Conservation (phyloP, 768 basidiomycete species). For the Suillus bovinus region DNA sequence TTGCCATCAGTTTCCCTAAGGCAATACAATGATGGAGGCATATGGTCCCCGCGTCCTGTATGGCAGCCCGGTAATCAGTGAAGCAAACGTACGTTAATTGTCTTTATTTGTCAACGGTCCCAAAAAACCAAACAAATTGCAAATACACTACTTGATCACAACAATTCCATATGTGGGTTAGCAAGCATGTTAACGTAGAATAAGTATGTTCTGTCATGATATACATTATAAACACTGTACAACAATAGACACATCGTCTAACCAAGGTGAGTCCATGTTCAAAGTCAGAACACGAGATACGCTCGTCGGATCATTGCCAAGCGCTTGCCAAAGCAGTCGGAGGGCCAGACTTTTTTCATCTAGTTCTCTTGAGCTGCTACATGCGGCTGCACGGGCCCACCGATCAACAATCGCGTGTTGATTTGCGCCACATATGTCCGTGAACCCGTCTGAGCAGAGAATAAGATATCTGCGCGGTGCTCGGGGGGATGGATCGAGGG, state of each 20-base stretch:
- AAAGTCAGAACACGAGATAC: conserved; percentile 62
- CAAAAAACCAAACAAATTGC: conserved; percentile 11
- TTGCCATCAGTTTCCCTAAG: conserved; percentile 4
- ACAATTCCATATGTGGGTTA: conserved; percentile 9
- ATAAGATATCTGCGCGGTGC: conserved; percentile 53
- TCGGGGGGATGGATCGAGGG: conserved; percentile 34
- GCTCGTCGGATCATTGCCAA: conserved; percentile 54
- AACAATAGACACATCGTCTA: conserved; percentile 68
- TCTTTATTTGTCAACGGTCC: conserved; percentile 11
- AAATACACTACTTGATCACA: conserved; percentile 8
- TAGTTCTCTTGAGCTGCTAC: conserved; percentile 8
- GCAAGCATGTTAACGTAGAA: conserved; percentile 8
- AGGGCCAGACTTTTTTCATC: conserved; percentile 45
- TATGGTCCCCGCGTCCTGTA: not conserved
- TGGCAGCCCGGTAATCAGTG: not conserved
- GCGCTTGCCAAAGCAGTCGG: conserved; percentile 52
- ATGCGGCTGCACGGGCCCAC: conserved; percentile 38
- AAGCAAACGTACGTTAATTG: conserved; percentile 13
- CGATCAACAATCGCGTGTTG: conserved; percentile 47
- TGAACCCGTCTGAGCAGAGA: conserved; percentile 66
- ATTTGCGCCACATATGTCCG: conserved; percentile 55
- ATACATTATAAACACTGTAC: conserved; percentile 51
- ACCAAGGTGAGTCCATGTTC: conserved; percentile 65
- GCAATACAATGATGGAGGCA: not conserved
- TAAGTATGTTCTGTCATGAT: not conserved